These are phyloP conservation scores for Diplotaxis tenuifolia DNA, from an alignment of 345 rosid species.

Conservation along the genomic window DNA sequence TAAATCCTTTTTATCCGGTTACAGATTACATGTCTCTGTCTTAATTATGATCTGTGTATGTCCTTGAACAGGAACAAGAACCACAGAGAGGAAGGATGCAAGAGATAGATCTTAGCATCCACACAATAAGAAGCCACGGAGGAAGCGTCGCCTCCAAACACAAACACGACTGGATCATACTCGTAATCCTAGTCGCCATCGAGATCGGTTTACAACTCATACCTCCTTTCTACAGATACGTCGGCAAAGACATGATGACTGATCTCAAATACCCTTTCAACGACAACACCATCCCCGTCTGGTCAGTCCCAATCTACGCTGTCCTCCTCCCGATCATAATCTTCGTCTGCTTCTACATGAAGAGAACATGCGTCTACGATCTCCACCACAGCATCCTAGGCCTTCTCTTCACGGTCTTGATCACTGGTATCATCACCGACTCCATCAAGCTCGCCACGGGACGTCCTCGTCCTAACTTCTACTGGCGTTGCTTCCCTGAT, in stretches of 20 bases:
- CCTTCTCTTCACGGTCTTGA: conserved; percentile 60
- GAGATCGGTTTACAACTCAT: conserved; percentile 44
- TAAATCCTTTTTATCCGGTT: background rate
- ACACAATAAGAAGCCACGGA: conserved; percentile 62
- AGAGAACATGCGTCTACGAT: conserved; percentile 68
- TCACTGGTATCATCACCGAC: conserved; percentile 73
- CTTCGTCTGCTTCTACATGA: conserved; percentile 47
- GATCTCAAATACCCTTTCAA: conserved; percentile 78
- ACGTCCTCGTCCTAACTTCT: conserved; percentile 89
- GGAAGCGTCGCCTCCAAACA: conserved; percentile 55
- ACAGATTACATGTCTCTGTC: background rate
- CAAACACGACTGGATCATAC: conserved; percentile 74
- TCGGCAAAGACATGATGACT: conserved; percentile 73
- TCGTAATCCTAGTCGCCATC: conserved; percentile 49
- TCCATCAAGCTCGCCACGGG: conserved; percentile 75
- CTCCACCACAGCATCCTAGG: conserved; percentile 80
- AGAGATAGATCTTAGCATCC: conserved; percentile 46
- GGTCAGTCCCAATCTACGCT: conserved; percentile 71
- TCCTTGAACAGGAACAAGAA: conserved; percentile 10
- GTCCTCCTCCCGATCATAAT: conserved; percentile 59
- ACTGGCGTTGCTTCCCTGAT: conserved; percentile 96
- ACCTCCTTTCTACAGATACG: conserved; percentile 78
- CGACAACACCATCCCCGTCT: conserved; percentile 61
- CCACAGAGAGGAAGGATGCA: conserved; percentile 41
- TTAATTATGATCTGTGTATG: background rate